Conservation (phyloP, 805 yeast genomes). For the Henningerozyma blattae region DNA sequence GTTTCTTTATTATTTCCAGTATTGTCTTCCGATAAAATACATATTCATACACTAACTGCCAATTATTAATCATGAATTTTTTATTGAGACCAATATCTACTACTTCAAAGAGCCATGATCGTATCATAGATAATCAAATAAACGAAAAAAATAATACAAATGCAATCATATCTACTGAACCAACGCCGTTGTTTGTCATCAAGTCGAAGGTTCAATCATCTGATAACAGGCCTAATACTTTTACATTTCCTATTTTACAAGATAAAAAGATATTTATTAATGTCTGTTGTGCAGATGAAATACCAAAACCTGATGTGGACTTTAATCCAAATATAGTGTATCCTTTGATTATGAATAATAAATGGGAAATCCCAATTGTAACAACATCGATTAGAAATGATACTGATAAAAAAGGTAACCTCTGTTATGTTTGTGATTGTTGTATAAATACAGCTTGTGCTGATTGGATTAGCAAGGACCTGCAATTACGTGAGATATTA, state of each 20-base stretch:
- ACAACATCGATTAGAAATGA: constrained; percentile 45
- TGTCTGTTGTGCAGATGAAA: constrained; percentile 51
- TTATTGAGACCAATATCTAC: background rate
- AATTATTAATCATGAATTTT: background rate
- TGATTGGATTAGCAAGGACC: constrained; percentile 46
- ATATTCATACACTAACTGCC: background rate
- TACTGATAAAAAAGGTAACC: constrained; percentile 57
- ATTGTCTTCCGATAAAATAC: background rate
- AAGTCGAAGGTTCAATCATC: constrained; percentile 41
- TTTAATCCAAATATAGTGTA: constrained; percentile 50
- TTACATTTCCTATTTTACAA: background rate
- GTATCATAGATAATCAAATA: too few relatives aligned
- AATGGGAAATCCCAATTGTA: constrained; percentile 81
- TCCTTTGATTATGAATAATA: constrained; percentile 50
- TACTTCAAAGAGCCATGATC: background rate
- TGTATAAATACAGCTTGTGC: constrained; percentile 55
- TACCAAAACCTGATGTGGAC: constrained; percentile 48
- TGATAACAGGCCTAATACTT: constrained; percentile 15
- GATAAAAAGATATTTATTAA: constrained; percentile 64
- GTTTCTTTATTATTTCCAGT: background rate
- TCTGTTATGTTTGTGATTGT: constrained; percentile 66
- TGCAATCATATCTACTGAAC: constrained; percentile 20
- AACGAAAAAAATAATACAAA: too few relatives aligned
- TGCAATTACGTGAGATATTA: constrained; percentile 49
- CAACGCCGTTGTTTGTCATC: constrained; percentile 62